Base-by-base conservation (phyloP, 164 flowering plant genomes). In the Stephania japonica region DNA sequence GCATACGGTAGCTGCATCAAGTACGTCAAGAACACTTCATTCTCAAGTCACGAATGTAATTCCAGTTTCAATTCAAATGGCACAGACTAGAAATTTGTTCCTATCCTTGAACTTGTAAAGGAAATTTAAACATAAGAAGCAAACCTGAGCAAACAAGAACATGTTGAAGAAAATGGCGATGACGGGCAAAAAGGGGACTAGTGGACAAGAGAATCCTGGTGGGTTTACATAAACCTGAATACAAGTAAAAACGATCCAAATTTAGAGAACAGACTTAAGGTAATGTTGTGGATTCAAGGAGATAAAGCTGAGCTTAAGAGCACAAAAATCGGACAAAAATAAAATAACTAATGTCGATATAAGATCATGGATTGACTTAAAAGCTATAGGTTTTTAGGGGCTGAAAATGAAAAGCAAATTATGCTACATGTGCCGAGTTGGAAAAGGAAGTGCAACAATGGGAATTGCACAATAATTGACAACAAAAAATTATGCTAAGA, bases 71-170 rank as follows among this genome's bases (percentile, higher is more conserved):
- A 47, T 47, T 47, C 53, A 47, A 47, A 47, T 47, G 53, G 13
- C 12, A 47, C 16, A 47, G 53, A 47, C 53, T 8, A 6, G 12
- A 47, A 47, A 4, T 47, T 9, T 47, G 53, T 47, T 47, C 53
- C 10, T 16, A 47, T 47, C 12, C 53, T 47, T 47, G 16, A 16
- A 59, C n/a, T 21, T 19, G 1, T 14, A 67, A 14, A 3, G 41
- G 21, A 2, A 32, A 10, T 14, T 19, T 9, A 41, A 41, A 18
- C 44, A 19, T 19, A 32, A 10, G 49, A 59, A 38, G 42, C 64
- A 76, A 73, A 96, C 99, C 99, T 93, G 97, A 75, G 98, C 99
- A 81, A 96, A 92, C 75, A 96, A 81, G 83, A 96, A 92, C 18
- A 93, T 89, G 85, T 96, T 96, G 83, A 92, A 79, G 83, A 92